These are phyloP conservation scores for Powellomyces hirtus DNA, from an alignment of 192 early-diverging fungal species.

Conservation along the genomic window DNA sequence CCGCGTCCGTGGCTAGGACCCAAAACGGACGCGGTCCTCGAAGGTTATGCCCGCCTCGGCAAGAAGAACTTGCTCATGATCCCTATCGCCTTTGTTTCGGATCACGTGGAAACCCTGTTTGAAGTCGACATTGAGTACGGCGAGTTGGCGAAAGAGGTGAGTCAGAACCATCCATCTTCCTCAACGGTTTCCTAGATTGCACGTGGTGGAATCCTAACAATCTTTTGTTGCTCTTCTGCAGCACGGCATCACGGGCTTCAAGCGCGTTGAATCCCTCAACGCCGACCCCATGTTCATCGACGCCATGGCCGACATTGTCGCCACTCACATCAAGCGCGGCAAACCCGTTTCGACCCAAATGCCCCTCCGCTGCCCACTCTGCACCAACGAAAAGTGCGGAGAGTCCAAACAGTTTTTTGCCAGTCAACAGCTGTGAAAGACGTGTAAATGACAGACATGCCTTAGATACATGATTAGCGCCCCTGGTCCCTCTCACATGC, in stretches of 20 bases:
- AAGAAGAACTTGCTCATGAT: slow-evolving; percentile 81
- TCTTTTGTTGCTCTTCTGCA: slow-evolving; percentile 21
- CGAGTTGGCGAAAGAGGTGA: slow-evolving; percentile 74
- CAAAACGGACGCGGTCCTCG: slow-evolving; percentile 77
- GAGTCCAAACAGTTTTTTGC: slow-evolving; percentile 6
- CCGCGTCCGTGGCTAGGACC: slow-evolving; percentile 91
- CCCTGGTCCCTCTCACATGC: no score
- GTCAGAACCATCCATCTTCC: no score
- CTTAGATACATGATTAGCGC: no score
- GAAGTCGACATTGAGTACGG: slow-evolving; percentile 96
- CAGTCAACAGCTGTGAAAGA: not conserved
- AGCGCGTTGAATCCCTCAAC: slow-evolving; percentile 89
- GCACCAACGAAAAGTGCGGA: slow-evolving; percentile 66
- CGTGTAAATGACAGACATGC: no score
- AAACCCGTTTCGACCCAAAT: slow-evolving; percentile 54
- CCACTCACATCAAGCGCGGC: slow-evolving; percentile 65
- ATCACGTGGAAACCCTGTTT: slow-evolving; percentile 96
- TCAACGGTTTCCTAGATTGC: no score
- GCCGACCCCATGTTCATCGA: slow-evolving; percentile 88
- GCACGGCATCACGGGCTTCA: slow-evolving; percentile 79
- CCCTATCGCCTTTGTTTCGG: slow-evolving; percentile 93
- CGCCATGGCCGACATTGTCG: slow-evolving; percentile 84
- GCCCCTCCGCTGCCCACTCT: slow-evolving; percentile 68
- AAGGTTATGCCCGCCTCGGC: slow-evolving; percentile 72
- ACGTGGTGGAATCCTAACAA: no score